A percentile compares a stretch with the other conserved stretches of the same genome.
phyloP scores from a whole-genome alignment of 1,284 basidiomycete species.

The Gomphus bonarii region DNA sequence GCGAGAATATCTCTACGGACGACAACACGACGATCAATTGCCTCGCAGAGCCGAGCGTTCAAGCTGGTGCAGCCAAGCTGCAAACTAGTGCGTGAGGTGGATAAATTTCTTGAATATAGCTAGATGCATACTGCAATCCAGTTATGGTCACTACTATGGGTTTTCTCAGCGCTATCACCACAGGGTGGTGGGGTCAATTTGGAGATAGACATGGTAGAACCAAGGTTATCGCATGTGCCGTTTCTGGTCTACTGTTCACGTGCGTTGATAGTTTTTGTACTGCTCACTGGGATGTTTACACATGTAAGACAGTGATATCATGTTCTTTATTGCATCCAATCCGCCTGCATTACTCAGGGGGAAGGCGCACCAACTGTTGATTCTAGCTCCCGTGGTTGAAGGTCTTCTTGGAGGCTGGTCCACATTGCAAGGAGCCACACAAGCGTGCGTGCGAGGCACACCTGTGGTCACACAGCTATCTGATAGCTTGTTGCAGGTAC shows the following conservation, averaged over 20 bases:
- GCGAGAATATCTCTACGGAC: slow-evolving; percentile 38
- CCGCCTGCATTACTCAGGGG: slow-evolving; percentile 52
- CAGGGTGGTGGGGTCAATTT: slow-evolving; percentile 82
- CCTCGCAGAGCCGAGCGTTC: slow-evolving; percentile 50
- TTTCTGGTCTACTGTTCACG: slow-evolving; percentile 68
- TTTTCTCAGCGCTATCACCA: slow-evolving; percentile 72
- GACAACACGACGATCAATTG: slow-evolving; percentile 42
- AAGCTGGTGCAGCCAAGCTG: slow-evolving; percentile 53
- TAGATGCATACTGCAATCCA: background rate
- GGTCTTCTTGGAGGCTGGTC: slow-evolving; percentile 83
- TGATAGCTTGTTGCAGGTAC: slow-evolving; percentile 10
- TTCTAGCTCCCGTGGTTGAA: slow-evolving; percentile 74
- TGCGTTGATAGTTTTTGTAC: slow-evolving; percentile 28
- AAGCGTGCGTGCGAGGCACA: slow-evolving; percentile 55
- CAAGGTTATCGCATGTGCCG: slow-evolving; percentile 59
- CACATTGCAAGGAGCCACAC: slow-evolving; percentile 65
- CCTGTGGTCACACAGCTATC: slow-evolving; percentile 10
- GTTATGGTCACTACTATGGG: slow-evolving; percentile 65
- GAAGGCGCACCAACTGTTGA: slow-evolving; percentile 65
- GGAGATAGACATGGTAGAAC: slow-evolving; percentile 74
- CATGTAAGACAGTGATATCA: slow-evolving; percentile 46
- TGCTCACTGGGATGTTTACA: slow-evolving; percentile 12
- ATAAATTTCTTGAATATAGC: slow-evolving; percentile 24
- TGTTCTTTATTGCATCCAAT: slow-evolving; percentile 70
- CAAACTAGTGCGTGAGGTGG: slow-evolving; percentile 37